Conservation (phyloP, 371 early-diverging fungal genomes). For the Syncephalis plumigaleata region DNA sequence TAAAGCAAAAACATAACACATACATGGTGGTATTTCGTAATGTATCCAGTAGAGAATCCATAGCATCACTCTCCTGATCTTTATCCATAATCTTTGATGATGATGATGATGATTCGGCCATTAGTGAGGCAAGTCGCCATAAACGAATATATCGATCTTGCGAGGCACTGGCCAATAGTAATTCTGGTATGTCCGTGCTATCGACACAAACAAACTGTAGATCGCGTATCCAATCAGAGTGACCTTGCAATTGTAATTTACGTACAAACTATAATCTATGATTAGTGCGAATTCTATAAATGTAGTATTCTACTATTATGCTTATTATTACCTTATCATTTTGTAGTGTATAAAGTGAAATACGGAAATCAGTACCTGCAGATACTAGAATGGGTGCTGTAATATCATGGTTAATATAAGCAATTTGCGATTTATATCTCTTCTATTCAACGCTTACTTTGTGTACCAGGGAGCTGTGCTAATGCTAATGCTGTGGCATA, state of each 20-base stretch:
- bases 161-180: conserved; percentile 74
- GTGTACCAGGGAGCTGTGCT: no score
- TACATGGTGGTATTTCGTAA: conserved; percentile 29
- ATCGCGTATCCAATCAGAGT: conserved; percentile 85
- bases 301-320: neutral
- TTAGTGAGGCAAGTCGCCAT: conserved; percentile 26
- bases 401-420: no score
- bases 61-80: conserved; percentile 10
- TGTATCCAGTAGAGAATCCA: conserved; percentile 28
- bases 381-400: conserved; percentile 45
- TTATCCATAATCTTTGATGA: neutral
- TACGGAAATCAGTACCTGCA: conserved; percentile 55
- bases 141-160: conserved; percentile 87
- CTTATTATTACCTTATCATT: conserved; percentile 1
- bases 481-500: no score
- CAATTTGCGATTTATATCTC: no score
- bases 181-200: conserved; percentile 31
- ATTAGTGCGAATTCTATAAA: neutral
- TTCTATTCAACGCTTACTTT: no score
- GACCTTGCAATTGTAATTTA: conserved; percentile 56
- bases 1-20: no score
- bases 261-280: conserved; percentile 34
- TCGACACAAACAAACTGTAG: conserved; percentile 55
- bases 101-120: no score
- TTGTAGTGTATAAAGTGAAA: conserved; percentile 38